Evolutionary conservation across 1,139 yeast species (phyloP).

Genomic region (Nakaseomyces uthaithaninus): DNA sequence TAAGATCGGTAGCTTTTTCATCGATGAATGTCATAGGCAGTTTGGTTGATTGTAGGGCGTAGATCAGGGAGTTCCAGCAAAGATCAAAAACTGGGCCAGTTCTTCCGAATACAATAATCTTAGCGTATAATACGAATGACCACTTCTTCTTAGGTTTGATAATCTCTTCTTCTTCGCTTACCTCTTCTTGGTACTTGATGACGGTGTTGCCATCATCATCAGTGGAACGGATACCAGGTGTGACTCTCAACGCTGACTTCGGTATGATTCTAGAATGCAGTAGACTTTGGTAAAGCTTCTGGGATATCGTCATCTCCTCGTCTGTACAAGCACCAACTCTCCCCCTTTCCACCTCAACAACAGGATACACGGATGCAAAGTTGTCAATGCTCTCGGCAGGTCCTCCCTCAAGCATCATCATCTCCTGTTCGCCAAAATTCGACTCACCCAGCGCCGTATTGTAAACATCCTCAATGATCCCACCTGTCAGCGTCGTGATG

Average conservation of each 20-base stretch:
- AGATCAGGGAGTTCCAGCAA: slow-evolving; percentile 60
- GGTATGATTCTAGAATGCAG: slow-evolving; percentile 49
- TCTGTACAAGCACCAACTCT: slow-evolving; percentile 76
- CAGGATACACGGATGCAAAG: slow-evolving; percentile 55
- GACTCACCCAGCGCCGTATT: slow-evolving; percentile 31
- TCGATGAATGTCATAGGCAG: slow-evolving; percentile 63
- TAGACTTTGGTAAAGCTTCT: slow-evolving; percentile 52
- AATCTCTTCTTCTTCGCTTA: slow-evolving; percentile 21
- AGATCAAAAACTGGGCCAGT: slow-evolving; percentile 76
- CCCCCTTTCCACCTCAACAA: slow-evolving; percentile 74
- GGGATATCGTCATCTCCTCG: slow-evolving; percentile 81
- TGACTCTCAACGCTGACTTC: slow-evolving; percentile 39
- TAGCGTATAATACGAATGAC: slow-evolving; percentile 62
- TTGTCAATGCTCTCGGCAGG: slow-evolving; percentile 19
- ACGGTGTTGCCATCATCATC: slow-evolving; percentile 34
- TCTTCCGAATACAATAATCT: slow-evolving; percentile 69
- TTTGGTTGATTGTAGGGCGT: slow-evolving; percentile 52
- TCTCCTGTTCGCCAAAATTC: slow-evolving; percentile 34
- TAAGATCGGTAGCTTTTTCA: slow-evolving; percentile 45
- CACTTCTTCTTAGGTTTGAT: slow-evolving; percentile 36
- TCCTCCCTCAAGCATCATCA: slow-evolving; percentile 31
- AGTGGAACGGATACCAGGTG: slow-evolving; percentile 43
- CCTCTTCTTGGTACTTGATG: slow-evolving; percentile 37
- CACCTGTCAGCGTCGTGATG: slow-evolving; percentile 68
- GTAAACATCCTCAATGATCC: slow-evolving; percentile 45